These are phyloP conservation scores for Acanthamoeba castellanii DNA, from an alignment of 208 protist genomes.

Conservation along the genomic window DNA sequence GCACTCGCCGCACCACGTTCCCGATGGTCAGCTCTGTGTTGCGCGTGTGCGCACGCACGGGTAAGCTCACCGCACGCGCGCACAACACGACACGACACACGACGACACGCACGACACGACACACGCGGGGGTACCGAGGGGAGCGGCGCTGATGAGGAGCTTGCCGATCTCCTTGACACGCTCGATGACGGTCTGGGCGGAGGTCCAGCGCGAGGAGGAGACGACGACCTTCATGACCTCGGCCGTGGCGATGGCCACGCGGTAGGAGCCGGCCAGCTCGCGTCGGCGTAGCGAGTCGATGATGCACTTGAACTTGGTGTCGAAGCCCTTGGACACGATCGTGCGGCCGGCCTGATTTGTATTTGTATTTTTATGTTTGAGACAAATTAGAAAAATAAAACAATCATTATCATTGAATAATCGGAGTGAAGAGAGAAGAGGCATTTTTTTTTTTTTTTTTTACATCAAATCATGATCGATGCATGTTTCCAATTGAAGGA, in stretches of 20 bases:
- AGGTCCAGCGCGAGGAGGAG: constrained; percentile 62
- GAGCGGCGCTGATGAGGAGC: constrained; percentile 71
- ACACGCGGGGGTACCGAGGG: constrained; percentile 46
- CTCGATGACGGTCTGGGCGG: constrained; percentile 60
- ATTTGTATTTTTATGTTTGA: neutral
- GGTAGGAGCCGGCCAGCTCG: constrained; percentile 75
- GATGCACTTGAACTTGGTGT: constrained; percentile 65
- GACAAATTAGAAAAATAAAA: neutral
- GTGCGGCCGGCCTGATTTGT: neutral
- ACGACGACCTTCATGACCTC: constrained; percentile 76
- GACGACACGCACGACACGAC: neutral
- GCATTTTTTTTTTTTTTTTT: neutral
- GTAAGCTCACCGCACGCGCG: too few relatives aligned
- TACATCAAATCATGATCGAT: neutral
- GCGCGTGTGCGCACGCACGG: neutral
- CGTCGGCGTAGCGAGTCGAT: constrained; percentile 39
- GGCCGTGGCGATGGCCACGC: constrained; percentile 72
- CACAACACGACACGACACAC: neutral
- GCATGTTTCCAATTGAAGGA: neutral
- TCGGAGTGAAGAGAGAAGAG: neutral
- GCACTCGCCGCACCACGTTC: constrained; percentile 92
- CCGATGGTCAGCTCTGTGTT: constrained; percentile 87
- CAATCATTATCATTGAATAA: neutral
- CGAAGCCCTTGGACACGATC: constrained; percentile 69
- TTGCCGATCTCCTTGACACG: constrained; percentile 72